Percentiles rank a stretch among this genome's conserved stretches.
These are phyloP conservation scores for Mortierella claussenii DNA, from an alignment of 192 early-diverging fungal genomes.

Conservation along the genomic window DNA sequence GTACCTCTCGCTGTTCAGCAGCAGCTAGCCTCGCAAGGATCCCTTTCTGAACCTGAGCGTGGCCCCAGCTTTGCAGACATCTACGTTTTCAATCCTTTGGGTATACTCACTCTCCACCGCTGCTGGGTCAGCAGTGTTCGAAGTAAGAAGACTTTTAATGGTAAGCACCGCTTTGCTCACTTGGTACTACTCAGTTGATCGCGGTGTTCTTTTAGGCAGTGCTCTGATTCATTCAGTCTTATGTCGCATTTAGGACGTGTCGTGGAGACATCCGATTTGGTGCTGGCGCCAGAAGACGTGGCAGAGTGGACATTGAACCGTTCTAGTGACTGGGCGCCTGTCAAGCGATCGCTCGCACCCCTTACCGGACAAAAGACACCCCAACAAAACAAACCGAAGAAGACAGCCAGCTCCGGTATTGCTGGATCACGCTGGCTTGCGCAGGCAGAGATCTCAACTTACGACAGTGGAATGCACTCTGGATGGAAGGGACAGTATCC, in stretches of 20 bases:
- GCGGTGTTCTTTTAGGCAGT: no score
- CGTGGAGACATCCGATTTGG: conserved; percentile 60
- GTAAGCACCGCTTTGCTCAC: conserved; percentile 10
- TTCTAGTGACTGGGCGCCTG: conserved; percentile 57
- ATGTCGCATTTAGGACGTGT: conserved; percentile 32
- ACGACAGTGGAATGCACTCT: conserved; percentile 53
- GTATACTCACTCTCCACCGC: conserved; percentile 66
- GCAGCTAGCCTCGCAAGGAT: conserved; percentile 46
- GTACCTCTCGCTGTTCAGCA: conserved; percentile 55
- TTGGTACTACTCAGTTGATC: not conserved
- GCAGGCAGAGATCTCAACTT: conserved; percentile 65
- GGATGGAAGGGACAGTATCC: conserved; percentile 55
- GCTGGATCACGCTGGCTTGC: conserved; percentile 54
- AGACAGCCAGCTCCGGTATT: conserved; percentile 14
- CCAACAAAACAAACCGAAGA: conserved; percentile 12
- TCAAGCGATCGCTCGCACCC: conserved; percentile 43
- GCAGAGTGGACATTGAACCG: conserved; percentile 67
- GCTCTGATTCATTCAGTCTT: not conserved
- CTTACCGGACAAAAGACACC: conserved; percentile 3
- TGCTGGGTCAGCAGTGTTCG: conserved; percentile 60
- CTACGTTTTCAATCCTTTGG: conserved; percentile 65
- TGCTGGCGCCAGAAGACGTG: conserved; percentile 63
- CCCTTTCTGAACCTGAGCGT: conserved; percentile 36
- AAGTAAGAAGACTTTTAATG: conserved; percentile 56
- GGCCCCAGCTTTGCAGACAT: conserved; percentile 60